phyloP scores from a whole-genome alignment of 495 filamentous ascomycete genomes.

The Talaromyces stipitatus region DNA sequence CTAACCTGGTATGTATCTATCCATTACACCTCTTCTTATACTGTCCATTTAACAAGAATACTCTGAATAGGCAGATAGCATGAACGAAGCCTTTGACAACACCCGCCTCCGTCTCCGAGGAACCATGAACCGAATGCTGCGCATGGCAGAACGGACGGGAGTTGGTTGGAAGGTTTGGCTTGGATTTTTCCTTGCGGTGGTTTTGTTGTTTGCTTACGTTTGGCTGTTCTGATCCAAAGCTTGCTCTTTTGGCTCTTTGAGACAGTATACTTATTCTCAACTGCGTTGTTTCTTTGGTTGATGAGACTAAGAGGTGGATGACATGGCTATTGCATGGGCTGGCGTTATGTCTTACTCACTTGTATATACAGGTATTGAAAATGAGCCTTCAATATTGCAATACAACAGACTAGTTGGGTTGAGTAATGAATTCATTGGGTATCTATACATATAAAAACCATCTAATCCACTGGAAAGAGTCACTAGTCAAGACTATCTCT shows the following conservation, averaged over 20 bases:
- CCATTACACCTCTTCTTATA: neutral
- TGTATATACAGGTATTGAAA: neutral
- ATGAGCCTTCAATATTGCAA: neutral
- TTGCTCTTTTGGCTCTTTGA: too few species aligned
- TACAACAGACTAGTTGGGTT: neutral
- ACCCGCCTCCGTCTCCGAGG: constrained; percentile 72
- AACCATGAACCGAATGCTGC: constrained; percentile 94
- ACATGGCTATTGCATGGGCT: neutral
- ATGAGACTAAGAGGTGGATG: neutral
- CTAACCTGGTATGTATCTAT: constrained; percentile 58
- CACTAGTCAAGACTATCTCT: constrained; percentile 33
- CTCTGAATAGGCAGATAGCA: constrained; percentile 11
- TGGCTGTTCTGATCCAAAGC: constrained; percentile 61
- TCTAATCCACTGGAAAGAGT: neutral
- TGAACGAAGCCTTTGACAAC: constrained; percentile 81
- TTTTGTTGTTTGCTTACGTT: constrained; percentile 78
- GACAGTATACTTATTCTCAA: too few species aligned
- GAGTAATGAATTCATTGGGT: neutral
- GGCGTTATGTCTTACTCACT: neutral
- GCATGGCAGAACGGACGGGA: constrained; percentile 90
- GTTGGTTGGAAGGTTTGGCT: constrained; percentile 94
- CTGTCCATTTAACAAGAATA: neutral
- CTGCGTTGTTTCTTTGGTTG: too few species aligned
- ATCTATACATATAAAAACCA: neutral
- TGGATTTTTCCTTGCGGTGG: constrained; percentile 73